Evolutionary conservation across 2,329 filamentous ascomycete species (phyloP).

Genomic region (Fusarium falciforme): DNA sequence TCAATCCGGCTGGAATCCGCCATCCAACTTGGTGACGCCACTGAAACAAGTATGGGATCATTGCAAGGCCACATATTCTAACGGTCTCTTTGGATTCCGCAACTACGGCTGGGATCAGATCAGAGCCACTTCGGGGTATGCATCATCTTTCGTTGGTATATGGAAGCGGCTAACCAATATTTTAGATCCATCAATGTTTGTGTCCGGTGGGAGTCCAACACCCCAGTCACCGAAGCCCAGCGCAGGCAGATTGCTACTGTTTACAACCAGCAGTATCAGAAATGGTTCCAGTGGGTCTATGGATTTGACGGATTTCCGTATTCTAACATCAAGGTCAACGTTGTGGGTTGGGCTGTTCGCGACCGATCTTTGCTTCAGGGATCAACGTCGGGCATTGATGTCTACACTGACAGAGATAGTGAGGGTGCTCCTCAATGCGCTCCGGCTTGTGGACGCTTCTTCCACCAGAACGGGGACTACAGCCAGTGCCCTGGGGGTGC

Average conservation of each 20-base stretch:
- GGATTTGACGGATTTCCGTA: conserved; percentile 58
- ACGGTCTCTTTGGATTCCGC: conserved; percentile 41
- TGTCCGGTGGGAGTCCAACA: conserved; percentile 56
- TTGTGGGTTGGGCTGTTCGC: conserved; percentile 57
- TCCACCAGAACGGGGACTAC: conserved; percentile 56
- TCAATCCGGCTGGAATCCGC: conserved; percentile 43
- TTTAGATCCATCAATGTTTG: conserved; percentile 42
- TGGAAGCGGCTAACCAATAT: neutral
- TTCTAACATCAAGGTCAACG: conserved; percentile 50
- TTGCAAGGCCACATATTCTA: conserved; percentile 38
- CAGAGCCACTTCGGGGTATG: conserved; percentile 45
- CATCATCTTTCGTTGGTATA: neutral
- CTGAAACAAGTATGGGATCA: conserved; percentile 46
- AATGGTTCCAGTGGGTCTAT: conserved; percentile 55
- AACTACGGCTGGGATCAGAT: conserved; percentile 49
- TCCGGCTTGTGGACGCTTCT: conserved; percentile 54
- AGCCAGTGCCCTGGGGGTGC: conserved; percentile 48
- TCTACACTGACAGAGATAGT: conserved; percentile 54
- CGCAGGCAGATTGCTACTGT: conserved; percentile 50
- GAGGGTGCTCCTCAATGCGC: conserved; percentile 55
- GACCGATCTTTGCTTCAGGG: conserved; percentile 51
- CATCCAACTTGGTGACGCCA: conserved; percentile 35
- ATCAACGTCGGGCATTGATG: conserved; percentile 49
- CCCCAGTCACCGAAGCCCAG: conserved; percentile 51
- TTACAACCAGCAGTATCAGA: conserved; percentile 50